A percentile compares a stretch with the other conserved stretches of the same genome.
phyloP scores from a whole-genome alignment of 257 asterid species.

The Agastache rugosa region DNA sequence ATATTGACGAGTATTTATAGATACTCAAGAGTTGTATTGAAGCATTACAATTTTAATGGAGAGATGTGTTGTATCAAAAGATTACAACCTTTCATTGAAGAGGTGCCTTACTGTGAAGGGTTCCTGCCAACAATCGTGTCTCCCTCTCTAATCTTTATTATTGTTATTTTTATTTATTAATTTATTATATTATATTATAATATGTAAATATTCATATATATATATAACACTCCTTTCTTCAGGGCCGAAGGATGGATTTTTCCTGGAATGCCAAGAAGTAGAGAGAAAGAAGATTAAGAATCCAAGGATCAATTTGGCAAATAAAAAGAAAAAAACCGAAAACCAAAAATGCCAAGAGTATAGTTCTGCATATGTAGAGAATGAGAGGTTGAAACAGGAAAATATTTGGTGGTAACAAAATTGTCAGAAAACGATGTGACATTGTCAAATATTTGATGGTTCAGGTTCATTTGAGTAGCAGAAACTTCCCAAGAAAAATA shows the following conservation, averaged over 20 bases:
- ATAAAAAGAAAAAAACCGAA: background rate
- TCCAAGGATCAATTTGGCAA: background rate
- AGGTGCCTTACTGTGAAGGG: no score
- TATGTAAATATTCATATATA: no score
- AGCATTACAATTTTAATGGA: no score
- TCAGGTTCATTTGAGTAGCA: background rate
- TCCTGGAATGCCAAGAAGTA: background rate
- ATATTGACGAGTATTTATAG: no score
- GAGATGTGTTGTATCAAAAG: no score
- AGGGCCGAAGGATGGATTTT: slow-evolving; percentile 19
- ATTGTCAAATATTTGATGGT: background rate
- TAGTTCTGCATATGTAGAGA: background rate
- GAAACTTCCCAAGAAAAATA: background rate
- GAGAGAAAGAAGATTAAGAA: background rate
- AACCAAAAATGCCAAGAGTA: background rate
- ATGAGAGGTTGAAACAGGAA: background rate
- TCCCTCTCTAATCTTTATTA: no score
- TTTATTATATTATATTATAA: no score
- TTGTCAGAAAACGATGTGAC: background rate
- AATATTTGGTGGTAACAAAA: background rate
- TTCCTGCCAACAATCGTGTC: no score
- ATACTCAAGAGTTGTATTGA: no score
- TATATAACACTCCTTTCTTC: no score
- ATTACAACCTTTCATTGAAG: no score
- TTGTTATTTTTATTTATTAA: no score